Conservation (phyloP, 257 asterid genomes). For the Solanum gracilifrons region DNA sequence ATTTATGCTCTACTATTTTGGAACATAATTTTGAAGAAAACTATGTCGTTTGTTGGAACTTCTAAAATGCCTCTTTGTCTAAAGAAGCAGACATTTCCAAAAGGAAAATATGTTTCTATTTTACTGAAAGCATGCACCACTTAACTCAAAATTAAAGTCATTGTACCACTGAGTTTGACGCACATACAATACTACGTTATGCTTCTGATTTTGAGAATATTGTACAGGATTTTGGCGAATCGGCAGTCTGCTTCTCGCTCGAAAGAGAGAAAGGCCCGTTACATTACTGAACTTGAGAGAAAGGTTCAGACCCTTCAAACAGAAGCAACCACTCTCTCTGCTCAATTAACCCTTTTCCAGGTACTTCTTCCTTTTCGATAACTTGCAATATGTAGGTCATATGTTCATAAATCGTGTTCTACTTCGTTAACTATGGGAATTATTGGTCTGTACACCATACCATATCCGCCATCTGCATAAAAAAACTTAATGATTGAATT, state of each 20-base stretch:
- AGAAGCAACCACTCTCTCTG: conserved; percentile 90
- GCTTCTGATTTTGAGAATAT: not conserved
- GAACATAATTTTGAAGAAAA: not conserved
- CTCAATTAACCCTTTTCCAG: conserved; percentile 77
- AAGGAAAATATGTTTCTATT: not conserved
- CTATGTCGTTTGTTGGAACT: not conserved
- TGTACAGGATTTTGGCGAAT: conserved; percentile 79
- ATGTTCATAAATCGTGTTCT: not conserved
- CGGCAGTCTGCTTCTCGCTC: conserved; percentile 96
- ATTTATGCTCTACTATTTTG: not conserved
- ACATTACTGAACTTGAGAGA: conserved; percentile 84
- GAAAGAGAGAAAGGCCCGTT: conserved; percentile 80
- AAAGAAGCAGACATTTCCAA: not conserved
- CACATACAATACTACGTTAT: not conserved
- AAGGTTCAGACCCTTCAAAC: conserved; percentile 96
- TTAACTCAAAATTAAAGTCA: not conserved
- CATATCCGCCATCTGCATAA: not conserved
- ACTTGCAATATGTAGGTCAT: not conserved
- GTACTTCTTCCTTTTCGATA: conserved; percentile 13
- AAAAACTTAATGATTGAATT: not conserved
- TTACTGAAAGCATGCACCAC: not conserved
- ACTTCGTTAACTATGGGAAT: not conserved
- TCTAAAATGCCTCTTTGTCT: not conserved
- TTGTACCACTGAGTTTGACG: not conserved
- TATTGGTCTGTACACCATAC: not conserved